Evolutionary conservation across 192 early-diverging fungal genomes (phyloP), one percentile per base, ranked within the genome.

Genomic region (Coemansia sp.): DNA sequence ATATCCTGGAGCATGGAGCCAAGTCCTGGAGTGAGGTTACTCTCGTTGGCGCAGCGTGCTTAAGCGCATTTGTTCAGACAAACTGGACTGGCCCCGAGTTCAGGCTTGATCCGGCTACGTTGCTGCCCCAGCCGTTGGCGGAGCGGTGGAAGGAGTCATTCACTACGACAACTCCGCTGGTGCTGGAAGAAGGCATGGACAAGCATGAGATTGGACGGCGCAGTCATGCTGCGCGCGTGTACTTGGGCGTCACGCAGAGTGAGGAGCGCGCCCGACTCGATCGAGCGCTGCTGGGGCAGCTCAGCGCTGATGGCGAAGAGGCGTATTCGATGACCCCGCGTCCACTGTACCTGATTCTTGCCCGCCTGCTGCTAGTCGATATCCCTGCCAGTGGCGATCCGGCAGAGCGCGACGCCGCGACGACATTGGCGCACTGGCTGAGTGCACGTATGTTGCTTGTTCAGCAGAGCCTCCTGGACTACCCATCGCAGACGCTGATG

Each of bases 71-170:
- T 77, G 57, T 93, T 15, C 93, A 97, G 74, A 74, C 80, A 27
- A 84, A 82, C 49, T 95, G 90, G 90, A 97, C 94, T 1, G 94
- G 94, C 4, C 94, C 94, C 6, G 58, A 74, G 5, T 37, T 94
- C 9, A 64, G 67, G 8, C 64, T 88, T 7, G 82, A 88, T 49
- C 63, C 84, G 0, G 64, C 68, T 13, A 58, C 79, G 8, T 37
- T 91, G 9, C 57, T 97, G 8, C 86, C 86, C 2, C 37, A 22
- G 8, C 10, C 46, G 17, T 37, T 70, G 29, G 53, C 60, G 2
- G 40, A 53, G 22, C 58, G 45, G 46, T 65, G 53, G 58, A 30
- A 38, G 8, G 76, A 53, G 47, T 40, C 18, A 43, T 81, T 43
- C 49, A 70, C 46, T 29, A 42, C 61, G 4, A 71, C 56, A 4